Evolutionary conservation across 306 rosid genomes (phyloP), one percentile per base, ranked within the genome.

Genomic region (Cucumis melo): DNA sequence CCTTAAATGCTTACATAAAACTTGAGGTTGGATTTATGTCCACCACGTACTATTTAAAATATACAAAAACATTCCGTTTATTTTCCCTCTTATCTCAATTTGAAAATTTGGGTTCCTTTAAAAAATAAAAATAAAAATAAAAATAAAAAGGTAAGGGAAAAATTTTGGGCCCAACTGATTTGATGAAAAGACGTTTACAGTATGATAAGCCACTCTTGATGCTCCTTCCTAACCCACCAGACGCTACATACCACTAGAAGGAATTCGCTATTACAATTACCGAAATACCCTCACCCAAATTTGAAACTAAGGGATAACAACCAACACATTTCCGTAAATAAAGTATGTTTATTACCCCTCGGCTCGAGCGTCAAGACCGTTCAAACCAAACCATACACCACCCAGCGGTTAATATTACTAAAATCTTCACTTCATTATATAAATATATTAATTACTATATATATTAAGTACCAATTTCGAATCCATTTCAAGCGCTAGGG

Each of bases 401-500:
- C 57, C 57, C 13, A 46, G 39, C 75, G 75, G 75, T 70, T 70
- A 38, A 19, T 38, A 10, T 19, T 41, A 14, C 36, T 46, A 44
- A 44, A 23, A 46, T 21, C 29, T 11, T 23, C 1, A 20, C 53
- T 70, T 70, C 13, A 24, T 70, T 46, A 46, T 46, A 46, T 41
- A 65, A 61, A 32, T 32, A 32, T 32, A 32, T 32, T 32, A 32
- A 32, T 32, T 32, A 32, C 5, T 32, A 32, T 32, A n/a, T 13
- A n/a, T 13, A 7, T 12, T 23, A 71, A 48, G 15, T 71, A 23
- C 16, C 23, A 72, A 62, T 14, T 72, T 72, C 74, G 76, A 72
- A 41, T 75, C 48, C 39, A 75, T 3, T 41, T 76, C 79, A 23
- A 19, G 78, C 23, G 12, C 32, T 44, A 59, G 78, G 81, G 81